These are phyloP conservation scores for Delonix regia DNA, from an alignment of 306 rosid genomes.

Conservation along the genomic window DNA sequence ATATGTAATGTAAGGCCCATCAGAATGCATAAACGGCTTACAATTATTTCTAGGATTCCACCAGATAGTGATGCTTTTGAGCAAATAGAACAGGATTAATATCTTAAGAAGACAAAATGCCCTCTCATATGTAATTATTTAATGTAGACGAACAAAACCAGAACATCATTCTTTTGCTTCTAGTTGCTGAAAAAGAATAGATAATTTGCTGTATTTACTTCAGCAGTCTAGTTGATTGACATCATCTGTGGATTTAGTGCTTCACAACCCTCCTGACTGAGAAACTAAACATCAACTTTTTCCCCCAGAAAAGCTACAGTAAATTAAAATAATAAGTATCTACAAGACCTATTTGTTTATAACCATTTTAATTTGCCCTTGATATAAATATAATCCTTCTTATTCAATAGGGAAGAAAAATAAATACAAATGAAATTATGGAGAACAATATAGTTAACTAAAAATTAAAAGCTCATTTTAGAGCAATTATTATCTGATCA, in stretches of 20 bases:
- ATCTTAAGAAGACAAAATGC: background rate
- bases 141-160: background rate
- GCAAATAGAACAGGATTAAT: background rate
- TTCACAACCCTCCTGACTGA: background rate
- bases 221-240: background rate
- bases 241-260: background rate
- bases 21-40: background rate
- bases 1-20: background rate
- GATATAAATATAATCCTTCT: background rate
- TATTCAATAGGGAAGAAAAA: background rate
- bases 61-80: background rate
- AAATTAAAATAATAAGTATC: background rate
- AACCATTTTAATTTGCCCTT: background rate
- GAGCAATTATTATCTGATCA: background rate
- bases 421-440: background rate
- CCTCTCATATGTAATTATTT: background rate
- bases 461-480: background rate
- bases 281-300: background rate
- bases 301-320: too few species aligned
- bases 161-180: background rate
- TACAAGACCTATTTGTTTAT: background rate
- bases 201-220: background rate
- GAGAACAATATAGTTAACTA: background rate
- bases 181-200: too few species aligned
- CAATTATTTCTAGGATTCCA: background rate